These are phyloP conservation scores for Russula virescens DNA, from an alignment of 768 basidiomycete genomes.

Conservation along the genomic window DNA sequence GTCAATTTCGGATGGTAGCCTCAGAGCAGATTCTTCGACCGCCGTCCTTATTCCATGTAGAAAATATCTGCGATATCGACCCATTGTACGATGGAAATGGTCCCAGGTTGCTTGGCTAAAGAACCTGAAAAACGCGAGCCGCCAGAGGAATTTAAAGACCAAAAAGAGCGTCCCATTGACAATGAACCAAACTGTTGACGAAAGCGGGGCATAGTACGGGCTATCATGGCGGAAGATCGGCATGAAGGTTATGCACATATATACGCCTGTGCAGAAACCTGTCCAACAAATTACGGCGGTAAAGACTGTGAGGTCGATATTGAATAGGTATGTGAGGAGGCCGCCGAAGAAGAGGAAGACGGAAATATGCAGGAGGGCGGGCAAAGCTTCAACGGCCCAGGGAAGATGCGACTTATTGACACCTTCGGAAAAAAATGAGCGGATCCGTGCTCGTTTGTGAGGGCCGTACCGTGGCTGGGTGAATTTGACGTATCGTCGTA, in stretches of 20 bases:
- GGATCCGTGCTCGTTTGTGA: conserved; percentile 7
- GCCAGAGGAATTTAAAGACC: too few relatives aligned
- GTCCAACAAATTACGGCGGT: background rate
- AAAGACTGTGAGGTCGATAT: conserved; percentile 3
- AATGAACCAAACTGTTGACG: background rate
- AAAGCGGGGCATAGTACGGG: conserved; percentile 4
- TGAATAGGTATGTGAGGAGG: conserved; percentile 13
- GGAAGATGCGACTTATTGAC: conserved; percentile 1
- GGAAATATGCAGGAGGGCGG: conserved; percentile 15
- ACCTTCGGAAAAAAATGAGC: background rate
- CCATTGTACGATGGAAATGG: too few relatives aligned
- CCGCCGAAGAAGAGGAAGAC: conserved; percentile 19
- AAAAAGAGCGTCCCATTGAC: too few relatives aligned
- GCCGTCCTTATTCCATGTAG: too few relatives aligned
- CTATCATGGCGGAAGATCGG: conserved; percentile 2
- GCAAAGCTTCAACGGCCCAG: conserved; percentile 4
- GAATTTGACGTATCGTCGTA: background rate
- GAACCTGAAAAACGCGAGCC: too few relatives aligned
- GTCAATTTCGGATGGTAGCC: background rate
- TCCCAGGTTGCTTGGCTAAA: too few relatives aligned
- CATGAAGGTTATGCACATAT: background rate
- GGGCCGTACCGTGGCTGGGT: background rate
- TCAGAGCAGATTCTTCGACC: background rate
- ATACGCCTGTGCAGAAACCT: background rate
- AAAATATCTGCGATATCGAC: too few relatives aligned